Conservation (phyloP, 139 green algal species). For the Volvox africanus region DNA sequence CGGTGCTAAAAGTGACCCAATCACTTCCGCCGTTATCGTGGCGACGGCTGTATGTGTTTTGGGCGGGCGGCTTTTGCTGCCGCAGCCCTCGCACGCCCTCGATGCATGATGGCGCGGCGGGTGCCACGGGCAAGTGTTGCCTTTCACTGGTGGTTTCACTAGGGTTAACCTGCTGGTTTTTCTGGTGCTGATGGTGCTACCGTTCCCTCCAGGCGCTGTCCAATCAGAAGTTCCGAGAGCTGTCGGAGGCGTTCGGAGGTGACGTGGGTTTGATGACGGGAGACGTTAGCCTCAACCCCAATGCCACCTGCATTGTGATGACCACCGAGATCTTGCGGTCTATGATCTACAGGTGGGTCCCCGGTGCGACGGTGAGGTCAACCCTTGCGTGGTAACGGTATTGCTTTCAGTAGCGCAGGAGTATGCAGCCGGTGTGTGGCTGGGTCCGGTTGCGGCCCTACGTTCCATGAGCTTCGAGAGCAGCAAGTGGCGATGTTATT, state of each 20-base stretch:
- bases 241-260: slow-evolving; percentile 83
- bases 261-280: slow-evolving; percentile 91
- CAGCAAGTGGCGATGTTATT: too few relatives aligned
- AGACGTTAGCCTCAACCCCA: slow-evolving; percentile 93
- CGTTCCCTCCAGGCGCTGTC: slow-evolving; percentile 77
- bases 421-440: too few relatives aligned
- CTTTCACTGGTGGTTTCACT: not conserved
- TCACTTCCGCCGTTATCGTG: too few relatives aligned
- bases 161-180: not conserved
- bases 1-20: too few relatives aligned
- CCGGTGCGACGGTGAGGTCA: too few relatives aligned
- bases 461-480: too few relatives aligned
- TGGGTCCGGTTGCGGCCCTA: too few relatives aligned
- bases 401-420: too few relatives aligned
- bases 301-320: slow-evolving; percentile 96
- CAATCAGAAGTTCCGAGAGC: slow-evolving; percentile 98
- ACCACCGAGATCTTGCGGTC: slow-evolving; percentile 98
- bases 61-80: not conserved
- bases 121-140: not conserved
- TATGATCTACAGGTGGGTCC: slow-evolving; percentile 86
- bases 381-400: too few relatives aligned
- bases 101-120: too few relatives aligned
- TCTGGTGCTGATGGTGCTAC: not conserved
- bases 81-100: not conserved
- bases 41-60: too few relatives aligned